Base-by-base conservation (phyloP, 176 grass and related monocot genomes). In the Otatea glauca region DNA sequence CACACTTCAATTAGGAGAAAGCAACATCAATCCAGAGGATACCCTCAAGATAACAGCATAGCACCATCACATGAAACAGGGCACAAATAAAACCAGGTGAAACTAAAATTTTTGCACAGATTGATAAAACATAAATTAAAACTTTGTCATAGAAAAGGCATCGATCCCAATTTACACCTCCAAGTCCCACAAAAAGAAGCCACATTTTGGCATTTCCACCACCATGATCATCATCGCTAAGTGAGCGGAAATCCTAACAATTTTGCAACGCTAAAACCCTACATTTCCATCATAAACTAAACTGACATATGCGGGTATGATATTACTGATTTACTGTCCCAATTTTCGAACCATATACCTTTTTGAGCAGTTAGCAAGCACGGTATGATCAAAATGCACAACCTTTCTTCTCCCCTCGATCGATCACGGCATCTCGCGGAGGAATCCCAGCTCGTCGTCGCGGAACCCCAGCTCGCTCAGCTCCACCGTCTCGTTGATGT, bases 381-480 rank as follows among this genome's bases (percentile, higher is more conserved):
- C 2, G 69, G 39, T 65, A 21, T 45, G 56, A 86, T 72, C 74
- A 65, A 72, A 84, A 84, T n/a, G 59, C 75, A 74, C 68, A 74
- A 66, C 47, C 75, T 82, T 84, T 65, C 65, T 38, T 24, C 43
- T 18, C 51, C 17, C 44, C 48, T 18, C 64, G 50, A 75, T 23
- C 71, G 49, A 62, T 90, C 84, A 90, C 0, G 84, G 60, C 53
- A 83, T 69, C 34, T 67, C 59, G 18, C 50, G 68, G 49, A 90
- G 49, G 47, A 83, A 43, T 11, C 80, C 88, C 80, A 78, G 72
- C 49, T 87, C 88, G 68, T 90, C 84, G 15, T 83, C 18, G 68
- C 80, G 74, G 20, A 90, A 86, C 13, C 88, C 88, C 48, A 90
- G 58, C 25, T 90, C 88, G 49, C 84, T 78, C 64, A 90, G 84